Base-by-base conservation (phyloP, 352 stramenopile genomes). In the Phytophthora pistaciae region DNA sequence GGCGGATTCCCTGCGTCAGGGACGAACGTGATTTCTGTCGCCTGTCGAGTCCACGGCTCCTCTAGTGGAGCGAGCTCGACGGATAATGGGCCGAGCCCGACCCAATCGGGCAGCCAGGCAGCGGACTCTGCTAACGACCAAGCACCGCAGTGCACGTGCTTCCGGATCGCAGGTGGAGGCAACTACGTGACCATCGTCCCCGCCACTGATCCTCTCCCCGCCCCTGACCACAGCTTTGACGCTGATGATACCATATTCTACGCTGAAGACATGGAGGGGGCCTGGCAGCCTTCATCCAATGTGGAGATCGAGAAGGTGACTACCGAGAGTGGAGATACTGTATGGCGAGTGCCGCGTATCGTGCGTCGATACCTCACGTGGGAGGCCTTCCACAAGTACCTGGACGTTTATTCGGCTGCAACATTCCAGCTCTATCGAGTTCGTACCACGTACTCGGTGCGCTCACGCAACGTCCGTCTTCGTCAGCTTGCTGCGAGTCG, bases 341-440 rank as follows among this genome's bases (percentile, higher is more conserved):
- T 90, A 10, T 94, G 82, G 82, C 81, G 83, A 6, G 86, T 79
- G 3, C 79, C 83, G 3, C 66, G 77, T 16, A 80, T 94, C 21
- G 64, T 78, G 46, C 82, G 76, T 1, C 76, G 77, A 5, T 87
- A 92, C 48, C 50, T 75, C 1, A 79, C 72, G 10, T 94, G 86
- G 86, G 70, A 79, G n/a, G 68, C 68, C 3, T 92, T 94, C 56
- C 78, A 88, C 48, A 75, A 78, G 31, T 82, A 90, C 56, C 29
- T 94, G n/a, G 73, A 90, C 16, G 68, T 56, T 54, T 94, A 94
- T 55, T 91, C 83, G 1, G 55, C 68, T 11, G 73, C 84, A 9
- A 94, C 86, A 9, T 88, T 80, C 42, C 86, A 94, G 63, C 71
- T 94, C 13, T 91, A 91, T 56, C 85, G 87, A 20, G 81, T 94